Base-by-base conservation (phyloP, 495 filamentous ascomycete genomes). In the Evernia prunastri region DNA sequence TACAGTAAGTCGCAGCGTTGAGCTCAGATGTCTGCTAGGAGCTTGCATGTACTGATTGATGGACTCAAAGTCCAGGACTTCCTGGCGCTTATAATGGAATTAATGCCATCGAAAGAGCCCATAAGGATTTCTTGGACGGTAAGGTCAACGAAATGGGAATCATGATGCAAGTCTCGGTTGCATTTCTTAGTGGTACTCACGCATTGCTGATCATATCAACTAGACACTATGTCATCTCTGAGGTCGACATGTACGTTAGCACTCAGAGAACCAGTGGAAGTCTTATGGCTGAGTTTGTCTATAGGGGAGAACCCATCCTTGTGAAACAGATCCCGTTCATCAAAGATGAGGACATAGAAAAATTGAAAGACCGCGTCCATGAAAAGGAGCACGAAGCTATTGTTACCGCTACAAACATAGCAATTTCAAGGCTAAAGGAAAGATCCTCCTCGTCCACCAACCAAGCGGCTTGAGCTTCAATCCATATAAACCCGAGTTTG, bases 81-180 rank as follows among this genome's bases (percentile, higher is more conserved):
- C 4, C 10, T 60, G 42, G 31, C 86, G n/a, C 78, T 84, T 92
- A 92, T 69, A 87, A 93, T 73, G 91, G 91, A 11, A 84, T 87
- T 51, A 74, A 83, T 66, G 91, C 89, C 4, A 95, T 97, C 66
- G 81, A 86, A 61, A 80, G 91, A 23, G 92, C 92, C 29, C 89
- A 87, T 73, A 80, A 84, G 45, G 90, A 89, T 60, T 95, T 85
- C 73, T 69, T 86, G 71, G 82, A 82, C 31, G 89, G 88, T 15
- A 84, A 82, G 73, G 82, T 93, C 45, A 82, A 88, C 69, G 84
- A 81, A 72, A 96, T 91, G 3, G 92, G 92, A 42, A 86, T 95
- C 27, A 96, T 97, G 92, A 85, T 95, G 5, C 92, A 96, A 42
- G 39, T 42, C 13, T 42, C 39, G 39, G 17, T 42, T 42, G 39